phyloP scores from a whole-genome alignment of 257 asterid genomes.

The Fraxinus americana region DNA sequence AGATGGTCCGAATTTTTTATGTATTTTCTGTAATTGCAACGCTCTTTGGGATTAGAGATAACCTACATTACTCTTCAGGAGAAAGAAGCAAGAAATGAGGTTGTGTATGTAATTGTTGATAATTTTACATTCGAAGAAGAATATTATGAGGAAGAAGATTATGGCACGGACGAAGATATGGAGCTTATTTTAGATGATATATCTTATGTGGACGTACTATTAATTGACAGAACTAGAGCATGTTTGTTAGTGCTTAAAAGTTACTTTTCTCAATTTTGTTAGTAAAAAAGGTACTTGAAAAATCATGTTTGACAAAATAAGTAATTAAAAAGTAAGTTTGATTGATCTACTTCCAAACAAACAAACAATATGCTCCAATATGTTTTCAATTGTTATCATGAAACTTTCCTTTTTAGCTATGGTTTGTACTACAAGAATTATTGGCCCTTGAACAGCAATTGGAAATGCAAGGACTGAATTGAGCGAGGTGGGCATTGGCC shows the following conservation, averaged over 20 bases:
- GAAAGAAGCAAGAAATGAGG: neutral
- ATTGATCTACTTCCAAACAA: no score
- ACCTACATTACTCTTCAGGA: neutral
- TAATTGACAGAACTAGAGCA: neutral
- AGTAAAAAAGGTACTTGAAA: no score
- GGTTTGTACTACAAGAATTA: neutral
- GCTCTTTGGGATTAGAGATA: neutral
- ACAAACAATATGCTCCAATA: neutral
- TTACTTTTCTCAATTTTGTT: no score
- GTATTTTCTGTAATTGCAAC: neutral
- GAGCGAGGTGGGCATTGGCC: neutral
- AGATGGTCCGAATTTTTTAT: no score
- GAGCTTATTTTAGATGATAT: neutral
- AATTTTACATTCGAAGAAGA: neutral
- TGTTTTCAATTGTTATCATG: neutral
- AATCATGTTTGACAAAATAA: no score
- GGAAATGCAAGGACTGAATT: neutral
- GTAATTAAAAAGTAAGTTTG: no score
- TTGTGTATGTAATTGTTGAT: no score
- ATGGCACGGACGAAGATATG: neutral
- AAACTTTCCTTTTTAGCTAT: neutral
- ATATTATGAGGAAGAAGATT: neutral
- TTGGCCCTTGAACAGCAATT: neutral
- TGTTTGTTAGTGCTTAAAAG: neutral
- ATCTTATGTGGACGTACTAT: slow-evolving; percentile 16